phyloP scores from a whole-genome alignment of 2,329 filamentous ascomycete genomes.

The Ophiosphaerella herpotricha region DNA sequence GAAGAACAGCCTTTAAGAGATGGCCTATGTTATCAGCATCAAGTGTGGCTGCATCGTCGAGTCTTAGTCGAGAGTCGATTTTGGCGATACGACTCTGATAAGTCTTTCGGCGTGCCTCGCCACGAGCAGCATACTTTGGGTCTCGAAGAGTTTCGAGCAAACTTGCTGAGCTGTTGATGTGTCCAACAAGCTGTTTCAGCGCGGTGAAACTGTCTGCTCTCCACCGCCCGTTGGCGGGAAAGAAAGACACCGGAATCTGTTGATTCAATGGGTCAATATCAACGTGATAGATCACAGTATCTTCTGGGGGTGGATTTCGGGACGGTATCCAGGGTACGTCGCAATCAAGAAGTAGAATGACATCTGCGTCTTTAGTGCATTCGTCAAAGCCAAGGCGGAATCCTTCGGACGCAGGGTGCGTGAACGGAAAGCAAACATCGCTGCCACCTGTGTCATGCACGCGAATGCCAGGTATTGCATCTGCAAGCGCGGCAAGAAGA shows the following conservation, averaged over 20 bases:
- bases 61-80: constrained; percentile 23
- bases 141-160: constrained; percentile 3
- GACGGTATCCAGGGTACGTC: constrained; percentile 31
- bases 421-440: constrained; percentile 24
- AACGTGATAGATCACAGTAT: constrained; percentile 66
- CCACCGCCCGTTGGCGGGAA: constrained; percentile 68
- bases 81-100: constrained; percentile 13
- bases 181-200: constrained; percentile 37
- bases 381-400: constrained; percentile 16
- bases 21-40: constrained; percentile 18
- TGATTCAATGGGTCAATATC: constrained; percentile 71
- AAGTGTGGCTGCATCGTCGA: constrained; percentile 22
- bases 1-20: constrained; percentile 10
- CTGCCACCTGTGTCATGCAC: constrained; percentile 21
- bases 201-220: constrained; percentile 66
- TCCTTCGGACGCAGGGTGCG: constrained; percentile 21
- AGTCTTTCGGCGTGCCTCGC: constrained; percentile 11
- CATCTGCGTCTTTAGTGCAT: constrained; percentile 19
- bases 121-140: not conserved
- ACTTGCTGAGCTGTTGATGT: constrained; percentile 20
- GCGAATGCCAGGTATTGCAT: constrained; percentile 16
- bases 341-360: constrained; percentile 23
- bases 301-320: constrained; percentile 56
- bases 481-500: constrained; percentile 16
- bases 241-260: constrained; percentile 75